phyloP scores from a whole-genome alignment of 2,329 filamentous ascomycete species.

The Scorias spongiosa region DNA sequence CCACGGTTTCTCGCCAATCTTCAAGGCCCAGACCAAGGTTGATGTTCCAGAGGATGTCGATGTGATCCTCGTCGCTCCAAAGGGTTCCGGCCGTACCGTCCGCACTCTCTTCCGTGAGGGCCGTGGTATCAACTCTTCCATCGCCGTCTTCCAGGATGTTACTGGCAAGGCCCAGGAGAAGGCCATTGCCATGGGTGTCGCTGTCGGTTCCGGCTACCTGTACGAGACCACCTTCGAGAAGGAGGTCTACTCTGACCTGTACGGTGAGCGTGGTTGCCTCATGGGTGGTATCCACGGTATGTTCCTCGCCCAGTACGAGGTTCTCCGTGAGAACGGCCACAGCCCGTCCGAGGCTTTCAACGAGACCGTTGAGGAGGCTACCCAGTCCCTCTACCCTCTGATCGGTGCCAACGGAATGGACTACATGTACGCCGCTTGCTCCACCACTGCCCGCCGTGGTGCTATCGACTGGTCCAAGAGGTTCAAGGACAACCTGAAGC shows the following conservation, averaged over 20 bases:
- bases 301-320: slow-evolving; percentile 99
- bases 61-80: slow-evolving; percentile 98
- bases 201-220: slow-evolving; percentile 93
- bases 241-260: slow-evolving; percentile 99
- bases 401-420: slow-evolving; percentile 98
- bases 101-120: slow-evolving; percentile 98
- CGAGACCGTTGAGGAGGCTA: slow-evolving; percentile 99
- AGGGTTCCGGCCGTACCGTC: slow-evolving; percentile 97
- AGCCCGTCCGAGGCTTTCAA: slow-evolving; percentile 98
- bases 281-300: slow-evolving; percentile 99
- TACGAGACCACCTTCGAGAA: slow-evolving; percentile 99
- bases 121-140: slow-evolving; percentile 98
- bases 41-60: slow-evolving; percentile 91
- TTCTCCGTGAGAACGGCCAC: slow-evolving; percentile 97
- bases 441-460: slow-evolving; percentile 92
- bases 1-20: slow-evolving; percentile 99
- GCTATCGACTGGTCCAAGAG: slow-evolving; percentile 95
- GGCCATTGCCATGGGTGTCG: slow-evolving; percentile 90
- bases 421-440: slow-evolving; percentile 99
- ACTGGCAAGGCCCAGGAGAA: slow-evolving; percentile 97
- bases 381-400: slow-evolving; percentile 91
- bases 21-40: slow-evolving; percentile 98
- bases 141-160: slow-evolving; percentile 96
- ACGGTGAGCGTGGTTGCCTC: slow-evolving; percentile 98
- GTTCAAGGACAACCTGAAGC: slow-evolving; percentile 98